Evolutionary conservation across 345 rosid genomes (phyloP), one percentile per base, ranked within the genome.

Genomic region (Schrenkiella parvula): DNA sequence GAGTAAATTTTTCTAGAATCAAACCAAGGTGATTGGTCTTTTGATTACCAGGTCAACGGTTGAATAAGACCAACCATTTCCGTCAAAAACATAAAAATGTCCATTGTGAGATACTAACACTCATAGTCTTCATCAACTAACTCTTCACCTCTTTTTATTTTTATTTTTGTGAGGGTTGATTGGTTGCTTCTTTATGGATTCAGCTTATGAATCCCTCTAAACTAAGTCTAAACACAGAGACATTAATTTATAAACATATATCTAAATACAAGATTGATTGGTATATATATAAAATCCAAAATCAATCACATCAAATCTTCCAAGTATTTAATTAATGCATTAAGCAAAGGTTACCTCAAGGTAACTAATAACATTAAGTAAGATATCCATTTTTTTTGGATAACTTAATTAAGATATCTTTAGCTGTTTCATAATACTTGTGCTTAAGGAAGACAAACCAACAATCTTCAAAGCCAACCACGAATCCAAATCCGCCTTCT

Each of bases 361-460:
- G 44, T 8, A 65, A 73, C 78, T 66, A 73, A 59, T 31, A 75
- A 62, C 47, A 75, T 59, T 41, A 50, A 48, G 23, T 71, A 52
- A 51, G 21, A 46, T 6, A 5, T 50, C 14, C 43, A 6, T 44
- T 18, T 44, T 50, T 13, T 50, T 51, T 23, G 23, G n/a, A 25
- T 25, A 51, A 51, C 32, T 67, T 29, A 66, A 38, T 67, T 29
- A 66, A 38, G 15, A 56, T 2, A 48, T 32, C 50, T 4, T 75
- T 68, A 75, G 73, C 73, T 60, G 22, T 31, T 31, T 51, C 63
- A 50, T 50, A 59, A 22, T 12, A 58, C 68, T 66, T 58, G 19
- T 74, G 62, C 68, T 66, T 51, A 67, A 41, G 69, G 69, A 35
- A 32, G 42, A 75, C 74, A 67, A 68, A 52, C 74, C 41, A 66